phyloP scores from a whole-genome alignment of 1,284 basidiomycete species.

The Anthracocystis walkeri region DNA sequence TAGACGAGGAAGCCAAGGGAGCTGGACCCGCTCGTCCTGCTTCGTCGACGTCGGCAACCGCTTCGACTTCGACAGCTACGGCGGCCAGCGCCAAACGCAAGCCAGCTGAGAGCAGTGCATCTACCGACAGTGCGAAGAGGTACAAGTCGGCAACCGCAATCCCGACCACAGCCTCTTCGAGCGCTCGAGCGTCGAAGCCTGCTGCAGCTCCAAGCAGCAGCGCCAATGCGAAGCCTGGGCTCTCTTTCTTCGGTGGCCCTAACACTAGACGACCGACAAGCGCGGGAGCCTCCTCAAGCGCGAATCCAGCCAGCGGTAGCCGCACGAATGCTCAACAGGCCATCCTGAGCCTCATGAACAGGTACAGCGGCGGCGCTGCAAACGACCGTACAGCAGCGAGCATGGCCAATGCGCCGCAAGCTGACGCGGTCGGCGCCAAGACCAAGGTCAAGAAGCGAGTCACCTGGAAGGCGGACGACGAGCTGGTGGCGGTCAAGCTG shows the following conservation, averaged over 20 bases:
- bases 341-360: constrained; percentile 49
- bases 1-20: constrained; percentile 19
- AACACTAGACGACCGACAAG: constrained; percentile 9
- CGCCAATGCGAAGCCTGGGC: constrained; percentile 22
- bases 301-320: neutral
- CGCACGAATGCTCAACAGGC: constrained; percentile 15
- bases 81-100: constrained; percentile 25
- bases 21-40: neutral
- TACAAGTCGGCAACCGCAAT: constrained; percentile 27
- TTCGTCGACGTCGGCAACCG: neutral
- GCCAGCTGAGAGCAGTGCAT: constrained; percentile 12
- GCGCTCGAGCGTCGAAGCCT: constrained; percentile 7
- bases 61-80: neutral
- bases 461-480: constrained; percentile 52
- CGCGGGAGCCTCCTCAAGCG: neutral
- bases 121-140: constrained; percentile 25
- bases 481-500: constrained; percentile 49
- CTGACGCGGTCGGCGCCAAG: constrained; percentile 2
- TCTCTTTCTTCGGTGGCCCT: constrained; percentile 24
- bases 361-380: constrained; percentile 19
- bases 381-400: constrained; percentile 19
- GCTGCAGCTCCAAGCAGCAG: constrained; percentile 6
- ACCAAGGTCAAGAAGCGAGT: constrained; percentile 53
- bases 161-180: constrained; percentile 2
- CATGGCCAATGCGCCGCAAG: neutral